Evolutionary conservation across 139 green algal species (phyloP).

Genomic region (Pleodorina starrii): DNA sequence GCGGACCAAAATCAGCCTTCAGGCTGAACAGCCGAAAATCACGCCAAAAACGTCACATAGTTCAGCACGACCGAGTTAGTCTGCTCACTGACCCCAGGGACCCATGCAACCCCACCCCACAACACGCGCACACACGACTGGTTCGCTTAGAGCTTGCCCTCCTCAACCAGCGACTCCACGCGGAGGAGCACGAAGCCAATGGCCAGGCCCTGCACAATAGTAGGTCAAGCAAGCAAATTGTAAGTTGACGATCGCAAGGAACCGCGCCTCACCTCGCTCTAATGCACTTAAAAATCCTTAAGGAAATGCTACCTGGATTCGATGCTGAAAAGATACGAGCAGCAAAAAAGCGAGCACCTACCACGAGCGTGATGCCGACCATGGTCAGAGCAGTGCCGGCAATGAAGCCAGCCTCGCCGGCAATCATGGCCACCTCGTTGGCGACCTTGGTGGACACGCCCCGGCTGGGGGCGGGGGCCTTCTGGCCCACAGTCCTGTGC

Average conservation of each 20-base stretch:
- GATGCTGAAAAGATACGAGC: not conserved
- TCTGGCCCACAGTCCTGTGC: constrained; percentile 42
- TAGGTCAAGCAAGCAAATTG: constrained; percentile 11
- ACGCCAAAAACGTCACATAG: not conserved
- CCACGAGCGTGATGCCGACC: constrained; percentile 89
- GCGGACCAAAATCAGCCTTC: constrained; percentile 18
- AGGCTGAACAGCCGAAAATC: constrained; percentile 4
- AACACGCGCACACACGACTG: not conserved
- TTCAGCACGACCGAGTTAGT: too few relatives aligned
- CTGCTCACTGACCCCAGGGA: not conserved
- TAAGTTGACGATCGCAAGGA: not conserved
- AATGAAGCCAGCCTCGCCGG: constrained; percentile 87
- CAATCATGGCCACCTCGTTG: constrained; percentile 85
- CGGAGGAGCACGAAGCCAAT: constrained; percentile 95
- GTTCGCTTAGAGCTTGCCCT: constrained; percentile 84
- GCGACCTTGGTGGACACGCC: constrained; percentile 44
- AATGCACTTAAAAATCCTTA: too few relatives aligned
- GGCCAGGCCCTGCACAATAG: constrained; percentile 86
- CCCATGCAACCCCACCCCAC: not conserved
- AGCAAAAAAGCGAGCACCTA: constrained; percentile 59
- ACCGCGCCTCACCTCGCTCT: too few relatives aligned
- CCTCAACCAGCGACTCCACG: constrained; percentile 91
- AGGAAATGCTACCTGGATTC: not conserved
- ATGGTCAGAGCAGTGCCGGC: constrained; percentile 83
- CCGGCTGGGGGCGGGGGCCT: constrained; percentile 40